phyloP scores from a whole-genome alignment of 2,329 filamentous ascomycete species.

The Albifimbria verrucaria region DNA sequence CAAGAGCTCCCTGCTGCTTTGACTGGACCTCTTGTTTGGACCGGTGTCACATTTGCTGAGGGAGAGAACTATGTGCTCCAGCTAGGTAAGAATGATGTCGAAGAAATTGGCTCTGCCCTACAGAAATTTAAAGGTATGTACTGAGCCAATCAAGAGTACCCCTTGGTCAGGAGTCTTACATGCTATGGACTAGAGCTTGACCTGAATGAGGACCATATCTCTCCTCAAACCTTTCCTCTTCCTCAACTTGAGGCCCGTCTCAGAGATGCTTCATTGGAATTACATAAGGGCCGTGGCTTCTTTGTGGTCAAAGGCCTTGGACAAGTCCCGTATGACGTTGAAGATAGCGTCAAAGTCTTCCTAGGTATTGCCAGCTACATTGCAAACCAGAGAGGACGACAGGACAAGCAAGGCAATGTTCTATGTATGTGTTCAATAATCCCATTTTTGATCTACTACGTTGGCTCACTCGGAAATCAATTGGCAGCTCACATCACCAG shows the following conservation, averaged over 20 bases:
- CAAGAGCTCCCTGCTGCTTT: neutral
- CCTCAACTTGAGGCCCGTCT: conserved; percentile 33
- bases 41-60: conserved; percentile 7
- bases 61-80: conserved; percentile 13
- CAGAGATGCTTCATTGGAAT: conserved; percentile 23
- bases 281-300: conserved; percentile 47
- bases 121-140: conserved; percentile 18
- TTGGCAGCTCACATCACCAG: conserved; percentile 44
- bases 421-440: conserved; percentile 33
- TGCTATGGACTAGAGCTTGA: conserved; percentile 15
- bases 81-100: conserved; percentile 14
- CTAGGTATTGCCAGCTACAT: conserved; percentile 56
- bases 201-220: conserved; percentile 34
- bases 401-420: conserved; percentile 45
- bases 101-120: conserved; percentile 19
- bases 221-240: conserved; percentile 36
- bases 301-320: conserved; percentile 53
- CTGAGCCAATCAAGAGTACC: neutral
- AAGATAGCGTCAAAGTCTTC: conserved; percentile 54
- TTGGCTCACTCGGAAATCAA: neutral
- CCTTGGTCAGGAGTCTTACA: neutral
- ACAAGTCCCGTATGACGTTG: conserved; percentile 40
- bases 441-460: neutral
- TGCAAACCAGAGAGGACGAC: conserved; percentile 48
- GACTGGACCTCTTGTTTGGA: conserved; percentile 13